Conservation (phyloP, 345 rosid species). For the Sapria himalayana region DNA sequence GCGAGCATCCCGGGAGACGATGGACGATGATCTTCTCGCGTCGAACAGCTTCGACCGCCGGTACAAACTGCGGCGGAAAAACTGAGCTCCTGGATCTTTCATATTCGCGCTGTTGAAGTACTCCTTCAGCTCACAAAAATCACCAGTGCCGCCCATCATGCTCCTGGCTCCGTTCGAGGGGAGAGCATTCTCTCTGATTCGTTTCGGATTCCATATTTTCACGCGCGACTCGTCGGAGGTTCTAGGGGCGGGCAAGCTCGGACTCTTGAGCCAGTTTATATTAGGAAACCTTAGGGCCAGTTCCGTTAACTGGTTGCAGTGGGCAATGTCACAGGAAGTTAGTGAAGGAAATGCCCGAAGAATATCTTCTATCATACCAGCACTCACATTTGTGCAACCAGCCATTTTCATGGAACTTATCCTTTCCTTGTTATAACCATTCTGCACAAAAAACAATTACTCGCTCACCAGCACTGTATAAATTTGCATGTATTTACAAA, state of each 20-base stretch:
- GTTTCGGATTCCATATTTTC: slow-evolving; percentile 49
- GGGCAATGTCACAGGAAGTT: slow-evolving; percentile 60
- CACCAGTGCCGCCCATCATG: slow-evolving; percentile 37
- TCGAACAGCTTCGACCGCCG: slow-evolving; percentile 87
- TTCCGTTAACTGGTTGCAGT: slow-evolving; percentile 69
- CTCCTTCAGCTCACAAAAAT: slow-evolving; percentile 79
- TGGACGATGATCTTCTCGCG: slow-evolving; percentile 77
- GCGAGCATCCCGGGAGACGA: slow-evolving; percentile 93
- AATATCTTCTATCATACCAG: slow-evolving; percentile 43
- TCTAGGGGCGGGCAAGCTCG: slow-evolving; percentile 13
- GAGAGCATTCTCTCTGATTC: slow-evolving; percentile 25
- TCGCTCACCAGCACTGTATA: no score
- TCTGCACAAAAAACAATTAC: slow-evolving; percentile 32
- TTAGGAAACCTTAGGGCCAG: slow-evolving; percentile 33
- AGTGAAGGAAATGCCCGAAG: slow-evolving; percentile 37
- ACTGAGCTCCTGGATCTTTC: slow-evolving; percentile 77
- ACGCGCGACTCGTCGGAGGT: slow-evolving; percentile 26
- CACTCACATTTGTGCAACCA: slow-evolving; percentile 64
- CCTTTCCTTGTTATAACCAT: slow-evolving; percentile 51
- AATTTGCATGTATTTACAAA: no score
- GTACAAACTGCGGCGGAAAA: slow-evolving; percentile 68
- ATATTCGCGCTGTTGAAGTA: slow-evolving; percentile 85
- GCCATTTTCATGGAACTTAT: slow-evolving; percentile 45
- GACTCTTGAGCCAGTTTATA: slow-evolving; percentile 42
- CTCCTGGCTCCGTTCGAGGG: slow-evolving; percentile 21